Conservation (phyloP, 345 rosid species). For the Litchi chinensis region DNA sequence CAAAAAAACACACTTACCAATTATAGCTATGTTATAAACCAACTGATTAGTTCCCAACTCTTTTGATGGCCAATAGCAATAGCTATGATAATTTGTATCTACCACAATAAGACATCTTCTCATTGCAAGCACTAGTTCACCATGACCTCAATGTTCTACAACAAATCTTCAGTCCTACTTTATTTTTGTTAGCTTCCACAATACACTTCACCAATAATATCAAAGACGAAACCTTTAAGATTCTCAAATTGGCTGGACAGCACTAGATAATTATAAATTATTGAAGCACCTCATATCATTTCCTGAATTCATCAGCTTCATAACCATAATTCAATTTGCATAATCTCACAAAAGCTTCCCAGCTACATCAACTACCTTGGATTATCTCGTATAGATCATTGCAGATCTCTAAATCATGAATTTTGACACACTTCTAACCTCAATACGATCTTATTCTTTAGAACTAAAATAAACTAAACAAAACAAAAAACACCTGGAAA, state of each 20-base stretch:
- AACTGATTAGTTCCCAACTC: not conserved
- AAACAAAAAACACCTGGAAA: not conserved
- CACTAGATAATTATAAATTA: not conserved
- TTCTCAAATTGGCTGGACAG: not conserved
- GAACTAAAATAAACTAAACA: too few species aligned
- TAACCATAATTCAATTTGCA: not conserved
- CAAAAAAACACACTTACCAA: not conserved
- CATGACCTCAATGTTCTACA: not conserved
- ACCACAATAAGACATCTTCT: not conserved
- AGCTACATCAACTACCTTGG: not conserved
- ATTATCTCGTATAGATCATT: not conserved
- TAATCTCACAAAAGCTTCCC: not conserved
- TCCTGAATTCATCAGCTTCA: not conserved
- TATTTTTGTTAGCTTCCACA: not conserved
- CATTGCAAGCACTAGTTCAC: slow-evolving; percentile 1
- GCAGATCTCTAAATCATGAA: slow-evolving; percentile 2
- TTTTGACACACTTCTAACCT: not conserved
- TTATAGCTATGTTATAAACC: slow-evolving; percentile 1
- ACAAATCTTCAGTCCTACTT: not conserved
- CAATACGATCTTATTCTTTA: not conserved
- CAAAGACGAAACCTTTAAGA: not conserved
- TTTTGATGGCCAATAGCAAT: not conserved
- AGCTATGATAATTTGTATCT: not conserved
- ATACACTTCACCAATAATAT: not conserved
- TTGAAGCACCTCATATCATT: not conserved